Conservation (phyloP, 2,329 filamentous ascomycete genomes). For the Penicillium sp. region DNA sequence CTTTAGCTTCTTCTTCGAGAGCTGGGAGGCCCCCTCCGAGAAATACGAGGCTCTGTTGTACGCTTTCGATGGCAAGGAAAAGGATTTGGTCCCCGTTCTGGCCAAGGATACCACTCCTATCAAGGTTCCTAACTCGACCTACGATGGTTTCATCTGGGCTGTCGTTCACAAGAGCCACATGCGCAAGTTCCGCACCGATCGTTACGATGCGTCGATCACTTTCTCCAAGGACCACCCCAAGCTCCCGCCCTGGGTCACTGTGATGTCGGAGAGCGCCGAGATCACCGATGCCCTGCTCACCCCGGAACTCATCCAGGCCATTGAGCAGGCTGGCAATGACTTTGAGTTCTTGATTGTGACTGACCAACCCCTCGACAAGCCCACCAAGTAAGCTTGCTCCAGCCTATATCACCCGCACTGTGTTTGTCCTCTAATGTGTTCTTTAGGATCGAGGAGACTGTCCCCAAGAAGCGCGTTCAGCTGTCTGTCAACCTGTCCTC, state of each 20-base stretch:
- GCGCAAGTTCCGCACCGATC: constrained; percentile 83
- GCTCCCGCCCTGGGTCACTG: constrained; percentile 81
- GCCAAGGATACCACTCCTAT: constrained; percentile 60
- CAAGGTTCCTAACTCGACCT: constrained; percentile 58
- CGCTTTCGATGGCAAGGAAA: constrained; percentile 89
- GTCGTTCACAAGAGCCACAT: constrained; percentile 93
- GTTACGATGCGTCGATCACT: constrained; percentile 91
- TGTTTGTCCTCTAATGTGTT: constrained; percentile 1
- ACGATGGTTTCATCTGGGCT: constrained; percentile 91
- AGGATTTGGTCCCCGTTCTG: constrained; percentile 65
- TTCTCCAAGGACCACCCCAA: constrained; percentile 89
- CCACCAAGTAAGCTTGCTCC: constrained; percentile 65
- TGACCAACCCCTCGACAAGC: constrained; percentile 86
- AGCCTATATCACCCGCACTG: neutral
- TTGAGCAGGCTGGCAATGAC: constrained; percentile 72
- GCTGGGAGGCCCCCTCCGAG: constrained; percentile 66
- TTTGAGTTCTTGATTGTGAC: constrained; percentile 86
- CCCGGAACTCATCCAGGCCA: constrained; percentile 76
- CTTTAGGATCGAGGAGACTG: constrained; percentile 74
- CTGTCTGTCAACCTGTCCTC: constrained; percentile 66
- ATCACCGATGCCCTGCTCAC: constrained; percentile 85
- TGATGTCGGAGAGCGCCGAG: constrained; percentile 97
- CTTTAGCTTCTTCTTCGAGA: constrained; percentile 76
- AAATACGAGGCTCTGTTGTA: constrained; percentile 74
- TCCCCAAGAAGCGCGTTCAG: constrained; percentile 80